phyloP scores from a whole-genome alignment of 352 stramenopile genomes.

The Blastocystis sp. region DNA sequence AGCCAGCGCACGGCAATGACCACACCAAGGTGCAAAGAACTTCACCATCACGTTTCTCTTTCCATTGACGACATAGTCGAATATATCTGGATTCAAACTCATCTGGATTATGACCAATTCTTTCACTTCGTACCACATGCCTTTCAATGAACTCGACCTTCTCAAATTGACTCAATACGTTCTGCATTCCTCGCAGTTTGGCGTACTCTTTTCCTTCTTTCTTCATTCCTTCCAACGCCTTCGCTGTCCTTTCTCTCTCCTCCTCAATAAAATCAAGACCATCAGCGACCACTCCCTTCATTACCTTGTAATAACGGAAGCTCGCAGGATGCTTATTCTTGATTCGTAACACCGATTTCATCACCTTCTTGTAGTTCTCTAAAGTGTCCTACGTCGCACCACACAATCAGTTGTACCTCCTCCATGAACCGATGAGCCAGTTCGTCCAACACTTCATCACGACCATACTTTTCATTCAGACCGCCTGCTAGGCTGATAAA shows the following conservation, averaged over 20 bases:
- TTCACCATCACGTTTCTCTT: slow-evolving; percentile 81
- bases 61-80: slow-evolving; percentile 75
- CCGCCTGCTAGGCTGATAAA: neutral
- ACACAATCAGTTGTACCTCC: neutral
- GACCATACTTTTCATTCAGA: slow-evolving; percentile 8
- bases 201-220: slow-evolving; percentile 26
- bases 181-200: neutral
- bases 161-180: neutral
- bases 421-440: neutral
- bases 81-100: neutral
- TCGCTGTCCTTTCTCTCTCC: neutral
- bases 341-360: neutral
- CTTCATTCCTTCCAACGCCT: neutral
- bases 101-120: neutral
- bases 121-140: neutral
- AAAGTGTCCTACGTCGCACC: neutral
- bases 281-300: neutral
- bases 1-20: slow-evolving; percentile 73
- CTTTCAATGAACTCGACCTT: neutral
- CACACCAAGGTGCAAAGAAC: slow-evolving; percentile 84
- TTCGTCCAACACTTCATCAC: neutral
- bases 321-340: neutral
- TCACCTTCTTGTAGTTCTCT: neutral
- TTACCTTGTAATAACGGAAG: slow-evolving; percentile 40
- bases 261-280: neutral